phyloP scores from a whole-genome alignment of 1,139 yeast species.

The Yamadazyma epiphylla region DNA sequence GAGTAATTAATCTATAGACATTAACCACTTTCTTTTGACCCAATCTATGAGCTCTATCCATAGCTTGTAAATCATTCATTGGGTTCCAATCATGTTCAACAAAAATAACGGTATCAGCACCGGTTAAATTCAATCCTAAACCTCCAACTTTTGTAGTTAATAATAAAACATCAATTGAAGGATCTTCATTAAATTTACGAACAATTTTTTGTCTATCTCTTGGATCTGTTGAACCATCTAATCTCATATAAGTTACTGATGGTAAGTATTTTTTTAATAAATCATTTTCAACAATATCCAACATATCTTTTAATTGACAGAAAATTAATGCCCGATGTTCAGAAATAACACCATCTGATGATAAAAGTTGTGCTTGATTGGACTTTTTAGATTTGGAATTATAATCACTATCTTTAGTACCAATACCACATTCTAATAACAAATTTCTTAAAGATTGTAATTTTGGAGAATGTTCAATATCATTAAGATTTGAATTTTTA shows the following conservation, averaged over 20 bases:
- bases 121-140: slow-evolving; percentile 91
- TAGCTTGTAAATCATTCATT: slow-evolving; percentile 98
- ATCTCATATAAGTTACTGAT: slow-evolving; percentile 86
- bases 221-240: slow-evolving; percentile 94
- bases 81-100: slow-evolving; percentile 99
- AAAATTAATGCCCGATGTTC: slow-evolving; percentile 95
- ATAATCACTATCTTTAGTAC: slow-evolving; percentile 51
- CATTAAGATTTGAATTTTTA: slow-evolving; percentile 59
- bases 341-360: slow-evolving; percentile 74
- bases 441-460: slow-evolving; percentile 77
- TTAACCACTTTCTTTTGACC: slow-evolving; percentile 98
- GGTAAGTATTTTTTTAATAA: slow-evolving; percentile 82
- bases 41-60: slow-evolving; percentile 98
- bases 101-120: slow-evolving; percentile 97
- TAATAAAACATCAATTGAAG: slow-evolving; percentile 88
- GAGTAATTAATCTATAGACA: slow-evolving; percentile 88
- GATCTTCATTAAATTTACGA: slow-evolving; percentile 89
- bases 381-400: slow-evolving; percentile 18
- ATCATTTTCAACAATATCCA: slow-evolving; percentile 92
- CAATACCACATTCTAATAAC: slow-evolving; percentile 92
- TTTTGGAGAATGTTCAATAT: slow-evolving; percentile 88
- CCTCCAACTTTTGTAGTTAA: slow-evolving; percentile 98
- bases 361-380: slow-evolving; percentile 33
- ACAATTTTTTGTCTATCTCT: slow-evolving; percentile 90
- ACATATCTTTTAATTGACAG: slow-evolving; percentile 96